Evolutionary conservation across 2,329 filamentous ascomycete genomes (phyloP).

Genomic region (Ophiostoma ulmi): DNA sequence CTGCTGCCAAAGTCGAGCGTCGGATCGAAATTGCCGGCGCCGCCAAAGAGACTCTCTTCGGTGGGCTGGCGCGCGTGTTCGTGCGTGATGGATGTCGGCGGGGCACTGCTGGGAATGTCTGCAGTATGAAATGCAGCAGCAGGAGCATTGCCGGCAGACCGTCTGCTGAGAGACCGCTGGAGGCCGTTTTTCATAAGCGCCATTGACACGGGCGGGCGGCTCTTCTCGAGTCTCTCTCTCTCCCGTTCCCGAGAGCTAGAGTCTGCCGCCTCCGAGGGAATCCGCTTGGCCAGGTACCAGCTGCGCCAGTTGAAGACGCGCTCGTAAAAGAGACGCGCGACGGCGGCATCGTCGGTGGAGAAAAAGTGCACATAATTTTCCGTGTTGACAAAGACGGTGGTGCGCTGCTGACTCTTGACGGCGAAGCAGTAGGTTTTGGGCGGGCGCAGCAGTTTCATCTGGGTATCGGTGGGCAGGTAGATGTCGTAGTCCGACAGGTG

Average conservation of each 20-base stretch:
- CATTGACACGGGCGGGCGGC: constrained; percentile 16
- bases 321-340: constrained; percentile 65
- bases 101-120: too few species aligned
- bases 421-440: constrained; percentile 84
- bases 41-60: constrained; percentile 50
- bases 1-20: constrained; percentile 56
- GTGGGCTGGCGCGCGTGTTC: constrained; percentile 37
- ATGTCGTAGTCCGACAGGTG: constrained; percentile 91
- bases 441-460: constrained; percentile 68
- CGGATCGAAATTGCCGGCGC: constrained; percentile 63
- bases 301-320: constrained; percentile 78
- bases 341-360: constrained; percentile 64
- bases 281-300: constrained; percentile 67
- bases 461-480: constrained; percentile 67
- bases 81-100: constrained; percentile 30
- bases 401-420: constrained; percentile 88
- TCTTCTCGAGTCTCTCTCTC: neutral
- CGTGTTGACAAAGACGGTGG: constrained; percentile 72
- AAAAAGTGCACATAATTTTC: constrained; percentile 93
- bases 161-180: constrained; percentile 32
- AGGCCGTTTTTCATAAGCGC: constrained; percentile 29
- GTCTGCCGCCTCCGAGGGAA: neutral
- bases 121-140: neutral
- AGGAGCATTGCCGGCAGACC: constrained; percentile 1
- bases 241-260: neutral